phyloP scores from a whole-genome alignment of 208 protist genomes.

The Leishmania martiniquensis region DNA sequence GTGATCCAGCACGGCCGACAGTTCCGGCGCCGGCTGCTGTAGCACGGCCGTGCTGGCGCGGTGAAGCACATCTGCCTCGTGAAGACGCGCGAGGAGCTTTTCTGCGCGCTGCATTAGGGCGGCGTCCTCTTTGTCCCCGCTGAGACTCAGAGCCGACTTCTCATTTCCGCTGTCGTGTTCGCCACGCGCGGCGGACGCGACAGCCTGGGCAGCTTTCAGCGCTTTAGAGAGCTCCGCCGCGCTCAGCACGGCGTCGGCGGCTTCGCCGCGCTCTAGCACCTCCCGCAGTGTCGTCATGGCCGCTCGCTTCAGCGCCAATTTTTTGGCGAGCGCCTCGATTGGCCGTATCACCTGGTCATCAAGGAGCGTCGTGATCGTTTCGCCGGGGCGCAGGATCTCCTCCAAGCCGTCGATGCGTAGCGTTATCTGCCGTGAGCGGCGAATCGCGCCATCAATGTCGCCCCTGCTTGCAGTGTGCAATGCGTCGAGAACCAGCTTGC shows the following conservation, averaged over 20 bases:
- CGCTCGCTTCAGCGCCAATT: slow-evolving; percentile 28
- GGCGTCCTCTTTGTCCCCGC: slow-evolving; percentile 14
- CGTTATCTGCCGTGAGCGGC: slow-evolving; percentile 37
- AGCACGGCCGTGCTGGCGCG: slow-evolving; percentile 27
- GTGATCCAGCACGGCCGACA: slow-evolving; percentile 49
- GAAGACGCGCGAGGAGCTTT: slow-evolving; percentile 50
- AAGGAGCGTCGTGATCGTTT: slow-evolving; percentile 60
- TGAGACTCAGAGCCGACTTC: not conserved
- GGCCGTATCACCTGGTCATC: slow-evolving; percentile 49
- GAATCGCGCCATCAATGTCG: slow-evolving; percentile 44
- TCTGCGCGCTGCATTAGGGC: slow-evolving; percentile 45
- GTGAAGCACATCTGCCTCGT: slow-evolving; percentile 41
- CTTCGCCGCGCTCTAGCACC: slow-evolving; percentile 25
- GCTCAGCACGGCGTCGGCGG: not conserved
- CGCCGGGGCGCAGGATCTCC: slow-evolving; percentile 65
- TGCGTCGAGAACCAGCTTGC: slow-evolving; percentile 36
- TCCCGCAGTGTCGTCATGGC: slow-evolving; percentile 36
- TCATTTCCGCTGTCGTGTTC: not conserved
- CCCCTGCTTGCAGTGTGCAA: slow-evolving; percentile 33
- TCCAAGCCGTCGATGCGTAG: slow-evolving; percentile 50
- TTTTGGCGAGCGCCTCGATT: slow-evolving; percentile 36
- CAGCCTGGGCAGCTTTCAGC: slow-evolving; percentile 21
- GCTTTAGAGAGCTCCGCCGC: slow-evolving; percentile 26
- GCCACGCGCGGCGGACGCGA: not conserved
- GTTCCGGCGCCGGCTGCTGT: slow-evolving; percentile 36